Evolutionary conservation across 805 yeast species (phyloP).

Genomic region (Osmozyma mogii): DNA sequence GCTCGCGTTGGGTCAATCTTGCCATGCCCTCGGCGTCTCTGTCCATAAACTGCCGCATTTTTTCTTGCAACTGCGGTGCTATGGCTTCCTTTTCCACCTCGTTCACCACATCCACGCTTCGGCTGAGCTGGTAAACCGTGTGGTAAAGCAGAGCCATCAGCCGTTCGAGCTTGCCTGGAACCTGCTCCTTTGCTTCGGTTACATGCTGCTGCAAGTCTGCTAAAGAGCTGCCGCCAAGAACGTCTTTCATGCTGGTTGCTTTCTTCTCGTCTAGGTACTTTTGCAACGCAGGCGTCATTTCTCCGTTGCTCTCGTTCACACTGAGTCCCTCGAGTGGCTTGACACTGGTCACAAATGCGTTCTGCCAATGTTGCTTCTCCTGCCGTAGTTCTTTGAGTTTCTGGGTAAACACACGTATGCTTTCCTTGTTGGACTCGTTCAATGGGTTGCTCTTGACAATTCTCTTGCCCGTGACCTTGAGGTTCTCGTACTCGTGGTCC

Average conservation of each 20-base stretch:
- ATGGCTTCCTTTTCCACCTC: slow-evolving; percentile 12
- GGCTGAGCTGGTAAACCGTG: slow-evolving; percentile 21
- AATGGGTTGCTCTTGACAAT: slow-evolving; percentile 50
- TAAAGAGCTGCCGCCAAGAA: neutral
- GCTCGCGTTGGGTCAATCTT: slow-evolving; percentile 1
- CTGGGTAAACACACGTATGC: slow-evolving; percentile 37
- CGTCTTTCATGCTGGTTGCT: neutral
- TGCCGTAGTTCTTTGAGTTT: slow-evolving; percentile 36
- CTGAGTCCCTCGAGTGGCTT: slow-evolving; percentile 11
- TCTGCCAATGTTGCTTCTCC: slow-evolving; percentile 44
- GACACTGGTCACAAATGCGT: slow-evolving; percentile 15
- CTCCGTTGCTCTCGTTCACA: neutral
- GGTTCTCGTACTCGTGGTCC: slow-evolving; percentile 14
- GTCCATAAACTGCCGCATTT: slow-evolving; percentile 7
- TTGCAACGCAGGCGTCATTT: neutral
- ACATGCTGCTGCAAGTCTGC: slow-evolving; percentile 2
- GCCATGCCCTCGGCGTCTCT: slow-evolving; percentile 3
- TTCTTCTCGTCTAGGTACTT: neutral
- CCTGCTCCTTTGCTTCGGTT: slow-evolving; percentile 8
- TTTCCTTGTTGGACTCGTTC: slow-evolving; percentile 44
- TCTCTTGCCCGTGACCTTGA: slow-evolving; percentile 17
- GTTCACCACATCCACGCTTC: slow-evolving; percentile 17
- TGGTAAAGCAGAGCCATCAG: slow-evolving; percentile 33
- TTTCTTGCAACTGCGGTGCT: slow-evolving; percentile 15
- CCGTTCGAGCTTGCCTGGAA: slow-evolving; percentile 15